phyloP scores from a whole-genome alignment of 2,329 filamentous ascomycete genomes.

The Daldinia sp. region DNA sequence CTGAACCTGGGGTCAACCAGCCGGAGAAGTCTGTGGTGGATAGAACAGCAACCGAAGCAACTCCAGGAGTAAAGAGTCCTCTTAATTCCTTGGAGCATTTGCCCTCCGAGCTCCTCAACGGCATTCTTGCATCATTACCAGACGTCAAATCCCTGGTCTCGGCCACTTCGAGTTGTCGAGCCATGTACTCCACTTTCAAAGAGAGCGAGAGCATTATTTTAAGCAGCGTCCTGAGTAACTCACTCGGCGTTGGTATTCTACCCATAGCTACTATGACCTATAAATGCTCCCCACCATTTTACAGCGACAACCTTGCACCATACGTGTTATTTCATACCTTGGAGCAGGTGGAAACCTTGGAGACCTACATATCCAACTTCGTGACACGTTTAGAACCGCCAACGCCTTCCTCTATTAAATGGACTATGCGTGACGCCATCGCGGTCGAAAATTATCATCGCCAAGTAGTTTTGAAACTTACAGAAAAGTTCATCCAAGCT shows the following conservation, averaged over 20 bases:
- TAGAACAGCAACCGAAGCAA: neutral
- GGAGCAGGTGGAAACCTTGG: neutral
- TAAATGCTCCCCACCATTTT: neutral
- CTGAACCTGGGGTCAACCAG: neutral
- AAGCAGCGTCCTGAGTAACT: neutral
- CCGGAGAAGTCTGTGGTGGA: neutral
- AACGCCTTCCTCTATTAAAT: neutral
- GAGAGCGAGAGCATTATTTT: neutral
- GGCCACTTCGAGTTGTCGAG: neutral
- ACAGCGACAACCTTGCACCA: neutral
- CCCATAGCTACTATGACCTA: neutral
- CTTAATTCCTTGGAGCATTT: neutral
- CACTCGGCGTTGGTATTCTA: neutral
- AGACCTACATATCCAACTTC: neutral
- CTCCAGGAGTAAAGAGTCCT: neutral
- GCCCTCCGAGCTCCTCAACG: neutral
- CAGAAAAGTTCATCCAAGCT: neutral
- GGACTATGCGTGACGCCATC: neutral
- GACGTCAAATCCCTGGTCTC: neutral
- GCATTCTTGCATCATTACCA: neutral
- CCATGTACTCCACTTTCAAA: neutral
- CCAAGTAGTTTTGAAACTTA: neutral
- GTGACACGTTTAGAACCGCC: neutral
- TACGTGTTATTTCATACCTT: neutral
- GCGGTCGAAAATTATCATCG: neutral